Conservation (phyloP, 139 green algal species). For the Picochlorum sp. region DNA sequence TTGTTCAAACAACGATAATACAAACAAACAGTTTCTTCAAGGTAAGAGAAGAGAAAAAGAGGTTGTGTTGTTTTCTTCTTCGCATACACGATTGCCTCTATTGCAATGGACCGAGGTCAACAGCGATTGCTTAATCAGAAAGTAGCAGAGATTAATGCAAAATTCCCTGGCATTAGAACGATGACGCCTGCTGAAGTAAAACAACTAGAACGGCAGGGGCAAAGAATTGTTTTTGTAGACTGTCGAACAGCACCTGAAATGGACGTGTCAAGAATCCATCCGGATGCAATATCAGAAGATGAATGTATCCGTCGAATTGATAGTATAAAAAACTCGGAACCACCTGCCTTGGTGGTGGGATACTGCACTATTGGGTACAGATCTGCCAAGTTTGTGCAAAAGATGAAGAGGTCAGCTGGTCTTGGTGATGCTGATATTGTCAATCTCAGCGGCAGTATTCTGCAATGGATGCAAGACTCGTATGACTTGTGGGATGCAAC, state of each 20-base stretch:
- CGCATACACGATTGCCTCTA: no score
- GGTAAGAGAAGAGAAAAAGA: no score
- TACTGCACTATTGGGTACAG: conserved; percentile 50
- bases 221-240: conserved; percentile 25
- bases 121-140: neutral
- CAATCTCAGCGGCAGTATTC: conserved; percentile 45
- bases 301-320: conserved; percentile 25
- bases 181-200: neutral
- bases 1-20: no score
- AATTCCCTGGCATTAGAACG: neutral
- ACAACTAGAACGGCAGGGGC: conserved; percentile 2
- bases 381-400: conserved; percentile 27
- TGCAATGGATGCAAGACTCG: conserved; percentile 29
- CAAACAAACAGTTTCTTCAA: no score
- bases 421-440: conserved; percentile 20
- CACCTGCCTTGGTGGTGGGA: conserved; percentile 12
- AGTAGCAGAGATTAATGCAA: neutral
- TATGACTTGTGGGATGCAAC: neutral
- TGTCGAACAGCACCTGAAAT: conserved; percentile 20
- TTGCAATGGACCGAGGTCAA: neutral
- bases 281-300: conserved; percentile 5
- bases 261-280: conserved; percentile 27
- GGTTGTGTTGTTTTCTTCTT: no score
- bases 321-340: conserved; percentile 7
- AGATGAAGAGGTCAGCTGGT: conserved; percentile 14